Percentiles rank a stretch among this genome's conserved stretches.
Evolutionary conservation across 495 filamentous ascomycete species (phyloP).

Genomic region (Penicillium parvum): DNA sequence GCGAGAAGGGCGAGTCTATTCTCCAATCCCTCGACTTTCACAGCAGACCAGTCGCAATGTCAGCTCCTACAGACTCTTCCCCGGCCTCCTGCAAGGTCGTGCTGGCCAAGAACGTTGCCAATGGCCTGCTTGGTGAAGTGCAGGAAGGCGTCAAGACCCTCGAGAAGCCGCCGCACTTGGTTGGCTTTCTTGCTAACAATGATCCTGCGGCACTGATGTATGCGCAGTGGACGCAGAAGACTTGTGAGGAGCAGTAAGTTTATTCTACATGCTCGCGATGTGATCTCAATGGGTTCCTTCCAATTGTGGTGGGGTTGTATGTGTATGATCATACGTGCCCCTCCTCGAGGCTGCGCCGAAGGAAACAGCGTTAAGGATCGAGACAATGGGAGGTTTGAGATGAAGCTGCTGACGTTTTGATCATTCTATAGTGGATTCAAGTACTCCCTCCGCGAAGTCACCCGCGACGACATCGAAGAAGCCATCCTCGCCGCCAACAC

Average conservation of each 20-base stretch:
- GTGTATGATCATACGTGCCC: conserved; percentile 25
- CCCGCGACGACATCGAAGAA: conserved; percentile 85
- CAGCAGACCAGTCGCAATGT: conserved; percentile 24
- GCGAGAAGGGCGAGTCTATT: conserved; percentile 11
- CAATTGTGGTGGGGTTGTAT: conserved; percentile 13
- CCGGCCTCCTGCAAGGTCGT: conserved; percentile 83
- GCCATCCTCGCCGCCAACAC: conserved; percentile 76
- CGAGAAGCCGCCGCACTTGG: conserved; percentile 66
- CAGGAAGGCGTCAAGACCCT: conserved; percentile 63
- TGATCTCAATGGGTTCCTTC: conserved; percentile 11
- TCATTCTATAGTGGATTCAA: conserved; percentile 71
- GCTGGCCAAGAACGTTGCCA: conserved; percentile 77
- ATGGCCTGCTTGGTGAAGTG: conserved; percentile 73
- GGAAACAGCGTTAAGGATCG: background rate
- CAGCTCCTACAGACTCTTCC: conserved; percentile 27
- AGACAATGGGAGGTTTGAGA: too few relatives aligned
- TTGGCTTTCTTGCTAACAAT: conserved; percentile 86
- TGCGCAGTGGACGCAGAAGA: conserved; percentile 95
- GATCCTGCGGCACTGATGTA: conserved; percentile 91
- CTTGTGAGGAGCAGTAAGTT: conserved; percentile 85
- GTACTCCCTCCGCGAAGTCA: conserved; percentile 76
- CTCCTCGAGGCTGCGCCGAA: conserved; percentile 9
- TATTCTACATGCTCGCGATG: conserved; percentile 15
- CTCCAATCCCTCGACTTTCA: conserved; percentile 6
- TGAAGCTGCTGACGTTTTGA: conserved; percentile 6